Evolutionary conservation across 345 rosid species (phyloP).

Genomic region (Eucalyptus curtisii): DNA sequence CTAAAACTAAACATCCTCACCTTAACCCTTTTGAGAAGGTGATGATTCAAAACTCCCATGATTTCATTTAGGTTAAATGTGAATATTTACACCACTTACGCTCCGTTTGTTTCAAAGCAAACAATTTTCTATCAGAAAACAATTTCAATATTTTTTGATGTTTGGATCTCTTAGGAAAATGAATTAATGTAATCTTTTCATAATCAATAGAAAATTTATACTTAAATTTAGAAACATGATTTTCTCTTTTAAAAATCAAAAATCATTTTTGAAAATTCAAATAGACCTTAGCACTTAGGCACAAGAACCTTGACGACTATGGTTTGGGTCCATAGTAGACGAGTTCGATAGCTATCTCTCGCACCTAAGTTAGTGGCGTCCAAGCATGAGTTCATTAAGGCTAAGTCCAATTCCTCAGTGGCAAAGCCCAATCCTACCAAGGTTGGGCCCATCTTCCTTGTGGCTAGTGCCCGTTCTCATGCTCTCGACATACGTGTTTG

Average conservation of each 20-base stretch:
- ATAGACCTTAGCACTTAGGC: no score
- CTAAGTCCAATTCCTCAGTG: not conserved
- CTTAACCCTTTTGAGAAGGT: no score
- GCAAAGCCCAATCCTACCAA: not conserved
- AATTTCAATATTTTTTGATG: no score
- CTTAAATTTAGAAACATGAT: not conserved
- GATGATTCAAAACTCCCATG: no score
- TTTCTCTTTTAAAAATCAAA: not conserved
- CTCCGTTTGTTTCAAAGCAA: not conserved
- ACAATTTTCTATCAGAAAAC: not conserved
- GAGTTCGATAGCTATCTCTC: no score
- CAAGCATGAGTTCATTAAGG: not conserved
- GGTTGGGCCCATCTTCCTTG: not conserved
- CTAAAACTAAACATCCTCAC: no score
- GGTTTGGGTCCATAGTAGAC: no score
- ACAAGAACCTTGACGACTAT: no score
- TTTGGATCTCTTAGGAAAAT: not conserved
- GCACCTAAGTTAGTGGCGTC: not conserved
- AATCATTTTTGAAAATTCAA: no score
- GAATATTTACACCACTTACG: not conserved
- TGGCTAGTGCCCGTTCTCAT: not conserved
- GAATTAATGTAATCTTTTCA: not conserved
- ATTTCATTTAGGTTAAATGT: not conserved
- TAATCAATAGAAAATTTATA: not conserved
- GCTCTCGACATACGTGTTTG: not conserved